phyloP scores from a whole-genome alignment of 495 filamentous ascomycete species.

The Penicillium silybi region DNA sequence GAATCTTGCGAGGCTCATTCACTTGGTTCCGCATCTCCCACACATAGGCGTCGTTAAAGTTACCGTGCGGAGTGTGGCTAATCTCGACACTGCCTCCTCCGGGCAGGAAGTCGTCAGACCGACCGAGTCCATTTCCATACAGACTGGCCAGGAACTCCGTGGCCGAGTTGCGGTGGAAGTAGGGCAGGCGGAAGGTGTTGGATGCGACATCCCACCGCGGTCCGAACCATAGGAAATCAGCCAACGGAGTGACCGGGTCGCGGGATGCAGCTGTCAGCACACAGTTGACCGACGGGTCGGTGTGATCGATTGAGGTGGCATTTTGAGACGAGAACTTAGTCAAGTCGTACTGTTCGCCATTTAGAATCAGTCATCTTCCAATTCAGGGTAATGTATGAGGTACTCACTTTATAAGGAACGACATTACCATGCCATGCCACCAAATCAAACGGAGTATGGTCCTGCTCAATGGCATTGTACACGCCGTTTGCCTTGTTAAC shows the following conservation, averaged over 20 bases:
- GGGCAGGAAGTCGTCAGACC: constrained; percentile 39
- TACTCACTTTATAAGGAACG: constrained; percentile 37
- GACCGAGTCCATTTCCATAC: constrained; percentile 38
- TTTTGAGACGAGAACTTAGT: constrained; percentile 43
- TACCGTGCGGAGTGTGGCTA: constrained; percentile 41
- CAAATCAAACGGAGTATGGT: constrained; percentile 40
- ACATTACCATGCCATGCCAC: constrained; percentile 44
- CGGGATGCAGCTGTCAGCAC: constrained; percentile 39
- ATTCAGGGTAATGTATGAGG: background rate
- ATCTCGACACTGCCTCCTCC: constrained; percentile 41
- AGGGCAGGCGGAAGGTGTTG: constrained; percentile 41
- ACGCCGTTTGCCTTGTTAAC: constrained; percentile 37
- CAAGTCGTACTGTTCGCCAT: constrained; percentile 32
- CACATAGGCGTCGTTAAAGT: constrained; percentile 40
- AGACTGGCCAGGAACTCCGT: constrained; percentile 40
- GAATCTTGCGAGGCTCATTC: constrained; percentile 37
- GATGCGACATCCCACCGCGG: constrained; percentile 42
- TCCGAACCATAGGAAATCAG: constrained; percentile 42
- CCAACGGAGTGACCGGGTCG: constrained; percentile 33
- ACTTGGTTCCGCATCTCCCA: constrained; percentile 38
- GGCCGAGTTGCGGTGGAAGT: constrained; percentile 42
- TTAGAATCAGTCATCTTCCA: background rate
- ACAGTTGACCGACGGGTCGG: constrained; percentile 37
- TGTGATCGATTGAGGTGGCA: constrained; percentile 40
- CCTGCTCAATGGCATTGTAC: constrained; percentile 35